Percentiles rank a stretch among this genome's conserved stretches.
Conservation (phyloP, 1,139 yeast species). For the Lodderomyces orthopsilosis region DNA sequence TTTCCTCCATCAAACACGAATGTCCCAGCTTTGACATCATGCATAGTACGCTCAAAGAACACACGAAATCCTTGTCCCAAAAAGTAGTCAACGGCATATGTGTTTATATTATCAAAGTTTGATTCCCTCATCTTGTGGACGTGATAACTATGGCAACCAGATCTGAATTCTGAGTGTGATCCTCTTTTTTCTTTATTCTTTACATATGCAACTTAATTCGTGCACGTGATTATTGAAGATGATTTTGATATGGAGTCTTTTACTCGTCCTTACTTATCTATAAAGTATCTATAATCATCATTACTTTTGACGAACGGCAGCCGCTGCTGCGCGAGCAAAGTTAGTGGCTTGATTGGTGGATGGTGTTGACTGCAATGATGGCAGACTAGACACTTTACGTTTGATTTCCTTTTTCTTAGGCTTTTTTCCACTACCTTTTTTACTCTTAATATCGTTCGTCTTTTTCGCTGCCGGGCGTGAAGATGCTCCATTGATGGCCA, state of each 20-base stretch:
- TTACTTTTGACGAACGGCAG: conserved; percentile 30
- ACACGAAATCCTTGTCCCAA: not conserved
- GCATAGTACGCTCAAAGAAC: not conserved
- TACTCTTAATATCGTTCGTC: conserved; percentile 1
- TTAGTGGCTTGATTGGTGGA: conserved; percentile 19
- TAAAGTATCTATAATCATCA: not conserved
- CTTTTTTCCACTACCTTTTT: not conserved
- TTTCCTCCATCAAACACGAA: not conserved
- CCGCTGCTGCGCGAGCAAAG: conserved; percentile 50
- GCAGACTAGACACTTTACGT: not conserved
- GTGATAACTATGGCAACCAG: not conserved
- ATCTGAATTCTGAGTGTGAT: not conserved
- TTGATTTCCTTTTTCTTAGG: not conserved
- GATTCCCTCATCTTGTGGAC: not conserved
- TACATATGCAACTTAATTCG: no score
- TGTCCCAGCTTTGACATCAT: not conserved
- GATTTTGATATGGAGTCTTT: no score
- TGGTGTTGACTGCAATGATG: not conserved
- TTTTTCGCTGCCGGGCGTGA: not conserved
- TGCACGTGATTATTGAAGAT: not conserved
- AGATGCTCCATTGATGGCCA: not conserved
- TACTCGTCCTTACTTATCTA: not conserved
- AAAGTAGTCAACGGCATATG: not conserved
- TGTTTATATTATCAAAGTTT: not conserved
- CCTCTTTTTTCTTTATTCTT: not conserved